A percentile compares a stretch with the other conserved stretches of the same genome.
Evolutionary conservation across 345 rosid genomes (phyloP).

Genomic region (Aquilaria sinensis): DNA sequence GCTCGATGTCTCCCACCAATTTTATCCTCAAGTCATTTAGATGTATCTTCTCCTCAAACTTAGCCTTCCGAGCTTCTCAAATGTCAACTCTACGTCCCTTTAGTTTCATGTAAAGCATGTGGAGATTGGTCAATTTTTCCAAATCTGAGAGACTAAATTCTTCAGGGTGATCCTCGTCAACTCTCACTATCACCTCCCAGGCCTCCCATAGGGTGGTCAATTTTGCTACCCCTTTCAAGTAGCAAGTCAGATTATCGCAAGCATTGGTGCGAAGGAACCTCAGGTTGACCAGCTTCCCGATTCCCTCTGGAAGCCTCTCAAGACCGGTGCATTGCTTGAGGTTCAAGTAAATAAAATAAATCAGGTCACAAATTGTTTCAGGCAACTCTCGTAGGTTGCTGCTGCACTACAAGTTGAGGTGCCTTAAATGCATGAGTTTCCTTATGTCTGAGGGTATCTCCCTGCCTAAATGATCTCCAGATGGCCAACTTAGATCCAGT

Average conservation of each 20-base stretch:
- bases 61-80: too few relatives aligned
- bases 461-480: too few relatives aligned
- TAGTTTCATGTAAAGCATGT: not conserved
- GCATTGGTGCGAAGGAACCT: not conserved
- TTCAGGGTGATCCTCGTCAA: not conserved
- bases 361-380: not conserved
- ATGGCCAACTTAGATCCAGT: not conserved
- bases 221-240: not conserved
- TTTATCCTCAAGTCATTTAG: too few relatives aligned
- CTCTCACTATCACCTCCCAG: not conserved
- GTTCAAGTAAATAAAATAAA: not conserved
- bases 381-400: not conserved
- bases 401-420: not conserved
- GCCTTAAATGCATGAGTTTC: not conserved
- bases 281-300: not conserved
- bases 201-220: not conserved
- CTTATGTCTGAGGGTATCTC: not conserved
- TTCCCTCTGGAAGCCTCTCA: not conserved
- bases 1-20: too few relatives aligned
- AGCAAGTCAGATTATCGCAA: not conserved
- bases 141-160: slow-evolving; percentile 4
- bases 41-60: too few relatives aligned
- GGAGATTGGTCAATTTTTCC: not conserved
- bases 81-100: too few relatives aligned
- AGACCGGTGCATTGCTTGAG: not conserved